phyloP scores from a whole-genome alignment of 495 filamentous ascomycete genomes.

The Lophiotrema nucula region DNA sequence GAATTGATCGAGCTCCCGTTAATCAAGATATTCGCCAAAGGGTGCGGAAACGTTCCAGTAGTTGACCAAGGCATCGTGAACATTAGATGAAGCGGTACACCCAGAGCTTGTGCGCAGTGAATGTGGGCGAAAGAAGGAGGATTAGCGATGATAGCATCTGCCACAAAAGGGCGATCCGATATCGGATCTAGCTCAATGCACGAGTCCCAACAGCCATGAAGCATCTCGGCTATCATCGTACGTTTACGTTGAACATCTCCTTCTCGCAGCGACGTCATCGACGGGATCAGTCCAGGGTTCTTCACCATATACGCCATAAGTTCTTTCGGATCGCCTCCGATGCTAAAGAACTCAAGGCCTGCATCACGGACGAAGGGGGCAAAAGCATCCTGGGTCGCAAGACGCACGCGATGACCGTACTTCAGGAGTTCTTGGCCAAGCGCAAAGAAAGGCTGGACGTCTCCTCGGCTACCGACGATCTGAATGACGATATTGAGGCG shows the following conservation, averaged over 20 bases:
- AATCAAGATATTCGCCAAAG: slow-evolving; percentile 89
- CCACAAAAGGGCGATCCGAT: neutral
- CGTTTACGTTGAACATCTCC: slow-evolving; percentile 43
- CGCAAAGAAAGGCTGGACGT: slow-evolving; percentile 72
- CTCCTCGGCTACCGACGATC: slow-evolving; percentile 72
- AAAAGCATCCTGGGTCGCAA: slow-evolving; percentile 77
- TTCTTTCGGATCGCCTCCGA: slow-evolving; percentile 87
- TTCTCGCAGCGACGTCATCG: slow-evolving; percentile 70
- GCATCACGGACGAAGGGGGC: slow-evolving; percentile 78
- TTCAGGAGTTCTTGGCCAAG: slow-evolving; percentile 62
- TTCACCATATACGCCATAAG: slow-evolving; percentile 93
- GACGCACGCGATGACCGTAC: slow-evolving; percentile 70
- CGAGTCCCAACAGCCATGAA: slow-evolving; percentile 73
- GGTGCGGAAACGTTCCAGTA: slow-evolving; percentile 91
- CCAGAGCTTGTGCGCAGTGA: slow-evolving; percentile 88
- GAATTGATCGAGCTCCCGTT: slow-evolving; percentile 74
- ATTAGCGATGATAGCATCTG: slow-evolving; percentile 83
- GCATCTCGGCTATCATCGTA: slow-evolving; percentile 85
- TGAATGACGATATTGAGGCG: slow-evolving; percentile 72
- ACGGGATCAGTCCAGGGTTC: slow-evolving; percentile 95
- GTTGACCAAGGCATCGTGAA: slow-evolving; percentile 98
- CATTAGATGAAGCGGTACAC: slow-evolving; percentile 89
- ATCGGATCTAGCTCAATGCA: slow-evolving; percentile 64
- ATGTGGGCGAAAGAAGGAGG: slow-evolving; percentile 95
- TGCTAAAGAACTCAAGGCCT: slow-evolving; percentile 83